phyloP scores from a whole-genome alignment of 768 basidiomycete species.

The Trametes meyenii region DNA sequence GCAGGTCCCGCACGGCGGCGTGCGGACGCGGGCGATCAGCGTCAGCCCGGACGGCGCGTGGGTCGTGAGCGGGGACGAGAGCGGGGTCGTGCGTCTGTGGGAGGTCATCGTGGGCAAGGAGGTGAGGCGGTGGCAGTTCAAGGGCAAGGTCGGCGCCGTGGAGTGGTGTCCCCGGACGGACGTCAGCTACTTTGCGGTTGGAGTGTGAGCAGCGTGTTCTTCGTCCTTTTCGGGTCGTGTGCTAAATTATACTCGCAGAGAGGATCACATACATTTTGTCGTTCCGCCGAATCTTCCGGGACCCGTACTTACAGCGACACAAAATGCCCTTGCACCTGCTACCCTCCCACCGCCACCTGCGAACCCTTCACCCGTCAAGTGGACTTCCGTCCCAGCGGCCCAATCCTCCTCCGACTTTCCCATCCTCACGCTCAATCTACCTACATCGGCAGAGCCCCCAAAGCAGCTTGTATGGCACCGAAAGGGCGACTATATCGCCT shows the following conservation, averaged over 20 bases:
- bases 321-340: conserved; percentile 61
- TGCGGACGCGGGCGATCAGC: conserved; percentile 73
- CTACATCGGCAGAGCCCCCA: conserved; percentile 66
- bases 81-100: conserved; percentile 86
- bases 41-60: conserved; percentile 89
- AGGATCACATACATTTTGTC: conserved; percentile 78
- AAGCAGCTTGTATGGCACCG: conserved; percentile 92
- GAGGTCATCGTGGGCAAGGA: conserved; percentile 89
- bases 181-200: conserved; percentile 76
- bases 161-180: conserved; percentile 95
- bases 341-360: conserved; percentile 60
- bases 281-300: conserved; percentile 78
- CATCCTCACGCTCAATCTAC: conserved; percentile 63
- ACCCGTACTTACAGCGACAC: conserved; percentile 58
- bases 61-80: conserved; percentile 91
- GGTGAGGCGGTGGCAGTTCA: conserved; percentile 84
- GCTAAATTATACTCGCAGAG: conserved; percentile 47
- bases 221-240: not conserved
- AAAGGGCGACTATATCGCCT: conserved; percentile 93
- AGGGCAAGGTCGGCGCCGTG: conserved; percentile 75
- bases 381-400: conserved; percentile 54
- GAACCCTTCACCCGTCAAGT: conserved; percentile 69
- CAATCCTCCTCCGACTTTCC: conserved; percentile 55
- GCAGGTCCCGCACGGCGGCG: conserved; percentile 64
- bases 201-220: conserved; percentile 55